phyloP scores from a whole-genome alignment of 164 flowering plant genomes.

The Pachysandra terminalis region DNA sequence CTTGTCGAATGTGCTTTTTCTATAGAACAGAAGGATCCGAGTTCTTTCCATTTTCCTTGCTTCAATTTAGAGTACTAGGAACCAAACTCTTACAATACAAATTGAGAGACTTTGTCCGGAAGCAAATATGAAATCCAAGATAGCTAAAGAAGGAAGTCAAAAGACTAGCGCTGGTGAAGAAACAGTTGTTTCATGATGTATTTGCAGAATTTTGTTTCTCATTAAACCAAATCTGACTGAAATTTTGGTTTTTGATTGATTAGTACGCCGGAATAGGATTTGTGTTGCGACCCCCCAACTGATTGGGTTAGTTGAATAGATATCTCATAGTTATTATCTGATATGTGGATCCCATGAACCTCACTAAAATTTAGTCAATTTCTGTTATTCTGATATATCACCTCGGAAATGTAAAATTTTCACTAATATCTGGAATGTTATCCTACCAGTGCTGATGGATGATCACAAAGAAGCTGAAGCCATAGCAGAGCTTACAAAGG shows the following conservation, averaged over 20 bases:
- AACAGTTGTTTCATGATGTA: not conserved
- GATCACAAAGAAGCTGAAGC: constrained; percentile 86
- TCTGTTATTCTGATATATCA: no score
- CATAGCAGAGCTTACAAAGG: constrained; percentile 72
- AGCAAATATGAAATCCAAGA: not conserved
- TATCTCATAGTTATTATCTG: no score
- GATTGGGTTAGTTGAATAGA: no score
- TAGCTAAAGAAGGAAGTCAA: not conserved
- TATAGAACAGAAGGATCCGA: not conserved
- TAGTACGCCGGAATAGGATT: no score
- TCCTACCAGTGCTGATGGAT: constrained; percentile 79
- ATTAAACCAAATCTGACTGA: no score
- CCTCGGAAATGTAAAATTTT: not conserved
- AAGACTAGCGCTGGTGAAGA: not conserved
- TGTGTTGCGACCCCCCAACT: no score
- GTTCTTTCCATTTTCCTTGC: no score
- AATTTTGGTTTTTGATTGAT: no score
- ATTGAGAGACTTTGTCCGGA: not conserved
- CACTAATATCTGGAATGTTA: constrained; percentile 5
- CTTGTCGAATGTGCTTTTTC: not conserved
- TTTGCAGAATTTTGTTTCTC: not conserved
- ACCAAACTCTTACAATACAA: no score
- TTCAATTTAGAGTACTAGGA: not conserved
- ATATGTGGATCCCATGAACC: not conserved
- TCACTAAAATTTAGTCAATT: not conserved